Evolutionary conservation across 2,329 filamentous ascomycete genomes (phyloP), one percentile per base, ranked within the genome.

Genomic region (Hypoxylon sp.): DNA sequence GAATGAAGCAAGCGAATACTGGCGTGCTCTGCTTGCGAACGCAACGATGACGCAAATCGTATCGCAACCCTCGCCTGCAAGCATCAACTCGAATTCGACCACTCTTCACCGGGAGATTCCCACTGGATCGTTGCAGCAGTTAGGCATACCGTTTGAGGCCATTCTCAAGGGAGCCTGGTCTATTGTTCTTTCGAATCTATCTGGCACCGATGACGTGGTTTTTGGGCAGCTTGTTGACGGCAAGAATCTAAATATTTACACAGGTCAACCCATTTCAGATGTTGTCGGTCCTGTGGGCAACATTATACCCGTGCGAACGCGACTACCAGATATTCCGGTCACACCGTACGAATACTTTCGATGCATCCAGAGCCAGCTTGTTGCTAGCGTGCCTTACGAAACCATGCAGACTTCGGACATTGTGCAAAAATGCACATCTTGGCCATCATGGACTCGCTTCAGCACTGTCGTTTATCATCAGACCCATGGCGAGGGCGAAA

Each of bases 81-180:
- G 75, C 48, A 78, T 81, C 31, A 81, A 77, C 6, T 77, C 75
- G 13, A 80, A 79, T 51, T 77, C 80, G 60, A 82, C 79, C 65
- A 83, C 80, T 0, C 63, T 86, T 7, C 75, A 74, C 2, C 79
- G 82, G 60, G 80, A 79, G 19, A 79, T 84, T 17, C 71, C 81
- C 0, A 74, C 85, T 0, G 80, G 80, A 6, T 79, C 82, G 8
- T 74, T 85, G 3, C 72, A 79, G 6, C 81, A 81, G 37, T 77
- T 85, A 2, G 82, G 81, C 7, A 80, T 87, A 64, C 79, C 81
- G 0, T 85, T 86, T 39, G 84, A 86, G 64, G 83, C 85, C 0
- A 81, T 89, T 2, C 79, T 89, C 35, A 88, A 88, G 74, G 83
- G 86, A 0, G 87, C 87, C 0, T 90, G 88, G 87, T 84, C 86